Conservation (phyloP, 768 basidiomycete species). For the Leccinum subtestaceum region DNA sequence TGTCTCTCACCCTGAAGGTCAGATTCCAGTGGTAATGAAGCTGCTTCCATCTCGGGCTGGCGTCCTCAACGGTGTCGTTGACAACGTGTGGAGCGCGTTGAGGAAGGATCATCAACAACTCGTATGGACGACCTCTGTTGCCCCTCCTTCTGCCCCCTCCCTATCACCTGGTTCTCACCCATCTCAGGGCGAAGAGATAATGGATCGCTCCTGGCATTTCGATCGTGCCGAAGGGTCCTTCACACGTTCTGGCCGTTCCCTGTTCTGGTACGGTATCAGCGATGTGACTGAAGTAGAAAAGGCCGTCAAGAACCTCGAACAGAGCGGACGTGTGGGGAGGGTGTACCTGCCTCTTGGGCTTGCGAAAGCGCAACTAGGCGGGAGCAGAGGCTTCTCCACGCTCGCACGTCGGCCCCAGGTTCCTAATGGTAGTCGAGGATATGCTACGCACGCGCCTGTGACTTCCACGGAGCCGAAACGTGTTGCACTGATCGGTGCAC, state of each 20-base stretch:
- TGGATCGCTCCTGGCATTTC: constrained; percentile 95
- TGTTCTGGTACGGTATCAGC: constrained; percentile 98
- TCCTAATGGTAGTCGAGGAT: constrained; percentile 64
- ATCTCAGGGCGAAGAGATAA: constrained; percentile 68
- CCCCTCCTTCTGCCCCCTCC: constrained; percentile 12
- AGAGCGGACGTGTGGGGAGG: constrained; percentile 80
- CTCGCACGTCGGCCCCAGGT: constrained; percentile 28
- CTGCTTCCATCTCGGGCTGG: constrained; percentile 86
- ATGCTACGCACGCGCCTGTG: constrained; percentile 59
- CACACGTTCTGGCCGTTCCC: constrained; percentile 85
- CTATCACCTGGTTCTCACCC: constrained; percentile 5
- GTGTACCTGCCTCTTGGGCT: constrained; percentile 68
- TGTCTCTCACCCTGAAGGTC: constrained; percentile 86
- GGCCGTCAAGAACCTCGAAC: constrained; percentile 71
- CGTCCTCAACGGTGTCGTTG: constrained; percentile 89
- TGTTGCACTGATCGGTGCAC: constrained; percentile 92
- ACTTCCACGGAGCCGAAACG: constrained; percentile 70
- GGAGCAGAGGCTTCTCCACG: constrained; percentile 22
- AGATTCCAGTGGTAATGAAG: constrained; percentile 89
- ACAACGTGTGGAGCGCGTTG: constrained; percentile 95
- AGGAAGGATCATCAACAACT: constrained; percentile 90
- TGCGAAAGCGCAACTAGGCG: constrained; percentile 18
- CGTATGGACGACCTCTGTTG: constrained; percentile 94
- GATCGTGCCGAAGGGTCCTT: constrained; percentile 98
- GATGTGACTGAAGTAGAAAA: constrained; percentile 90